Evolutionary conservation across 2,329 filamentous ascomycete species (phyloP), one percentile per base, ranked within the genome.

Genomic region (Ceratocystis huliohia): DNA sequence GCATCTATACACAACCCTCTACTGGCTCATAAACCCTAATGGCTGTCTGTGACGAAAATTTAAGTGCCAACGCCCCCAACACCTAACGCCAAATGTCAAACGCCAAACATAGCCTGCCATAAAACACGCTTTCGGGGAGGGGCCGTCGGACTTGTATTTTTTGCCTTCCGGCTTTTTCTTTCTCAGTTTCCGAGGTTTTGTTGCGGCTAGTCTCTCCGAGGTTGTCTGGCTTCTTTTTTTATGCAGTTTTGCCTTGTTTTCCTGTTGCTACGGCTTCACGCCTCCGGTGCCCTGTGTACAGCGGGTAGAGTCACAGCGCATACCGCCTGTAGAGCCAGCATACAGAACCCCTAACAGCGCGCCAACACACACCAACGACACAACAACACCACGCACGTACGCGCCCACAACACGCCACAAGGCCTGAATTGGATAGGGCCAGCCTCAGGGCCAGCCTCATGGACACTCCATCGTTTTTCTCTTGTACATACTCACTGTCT

Each of bases 381-480:
- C 37, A 41, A 13, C 37, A 41, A 15, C 37, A 41, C 37, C 37
- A 48, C 46, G 46, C n/a, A 48, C 46, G 46, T 48, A 48, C 46
- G 46, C 46, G 46, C 46, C 17, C 46, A 48, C 46, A 48, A 48
- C 46, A 48, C 46, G 46, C 46, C 37, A 28, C 50, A 22, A 56
- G 50, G 50, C 50, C 50, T 56, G 50, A 56, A 56, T 56, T 15
- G 37, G 37, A 41, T 15, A 56, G 50, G 50, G 50, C 13, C 50
- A 25, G 50, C 50, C 50, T 56, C 50, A 56, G 50, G 50, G 50
- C 25, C 50, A 25, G 50, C 50, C 50, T 56, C 50, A 56, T 25
- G 50, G 7, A 15, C 13, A 25, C 50, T 56, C 50, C 50, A 15
- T 25, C 50, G 25, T 56, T 28, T 56, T 56, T 28, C 50, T 56